Conservation (phyloP, 2,329 filamentous ascomycete species). For the Neocatenulostroma microsporum region DNA sequence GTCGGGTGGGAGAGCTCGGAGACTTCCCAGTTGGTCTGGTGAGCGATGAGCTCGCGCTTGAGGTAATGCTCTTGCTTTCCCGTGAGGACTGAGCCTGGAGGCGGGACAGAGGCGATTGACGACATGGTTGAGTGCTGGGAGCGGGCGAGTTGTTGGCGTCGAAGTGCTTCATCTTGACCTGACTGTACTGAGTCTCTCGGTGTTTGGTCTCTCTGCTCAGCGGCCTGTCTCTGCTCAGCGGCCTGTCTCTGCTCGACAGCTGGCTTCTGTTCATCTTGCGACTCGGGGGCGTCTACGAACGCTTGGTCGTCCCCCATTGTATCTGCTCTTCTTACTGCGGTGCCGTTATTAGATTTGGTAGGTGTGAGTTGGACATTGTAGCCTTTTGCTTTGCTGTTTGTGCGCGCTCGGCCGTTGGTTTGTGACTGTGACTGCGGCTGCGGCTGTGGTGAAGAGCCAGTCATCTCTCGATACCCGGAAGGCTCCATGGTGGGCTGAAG, state of each 20-base stretch:
- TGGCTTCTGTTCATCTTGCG: slow-evolving; percentile 5
- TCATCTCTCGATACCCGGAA: too few species aligned
- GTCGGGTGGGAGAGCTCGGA: slow-evolving; percentile 89
- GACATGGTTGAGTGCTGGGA: slow-evolving; percentile 19
- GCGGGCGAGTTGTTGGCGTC: slow-evolving; percentile 19
- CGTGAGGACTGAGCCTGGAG: slow-evolving; percentile 60
- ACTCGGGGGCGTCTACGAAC: slow-evolving; percentile 26
- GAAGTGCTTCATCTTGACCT: too few species aligned
- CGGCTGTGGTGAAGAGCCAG: too few species aligned
- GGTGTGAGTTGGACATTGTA: slow-evolving; percentile 7
- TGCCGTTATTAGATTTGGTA: not conserved
- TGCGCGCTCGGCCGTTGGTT: not conserved
- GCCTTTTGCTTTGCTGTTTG: slow-evolving; percentile 6
- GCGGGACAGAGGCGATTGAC: slow-evolving; percentile 41
- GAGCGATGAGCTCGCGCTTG: slow-evolving; percentile 86
- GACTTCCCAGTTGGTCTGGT: slow-evolving; percentile 87
- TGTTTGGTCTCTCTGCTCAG: slow-evolving; percentile 1
- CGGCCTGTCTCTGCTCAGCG: slow-evolving; percentile 3
- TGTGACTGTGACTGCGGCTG: too few species aligned
- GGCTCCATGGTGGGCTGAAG: too few species aligned
- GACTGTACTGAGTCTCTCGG: too few species aligned
- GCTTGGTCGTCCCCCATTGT: slow-evolving; percentile 23
- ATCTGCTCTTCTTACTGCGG: slow-evolving; percentile 10
- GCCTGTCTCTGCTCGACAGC: slow-evolving; percentile 6
- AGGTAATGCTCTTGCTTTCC: slow-evolving; percentile 99